phyloP scores from a whole-genome alignment of 306 rosid species.

The Sesbania bispinosa region DNA sequence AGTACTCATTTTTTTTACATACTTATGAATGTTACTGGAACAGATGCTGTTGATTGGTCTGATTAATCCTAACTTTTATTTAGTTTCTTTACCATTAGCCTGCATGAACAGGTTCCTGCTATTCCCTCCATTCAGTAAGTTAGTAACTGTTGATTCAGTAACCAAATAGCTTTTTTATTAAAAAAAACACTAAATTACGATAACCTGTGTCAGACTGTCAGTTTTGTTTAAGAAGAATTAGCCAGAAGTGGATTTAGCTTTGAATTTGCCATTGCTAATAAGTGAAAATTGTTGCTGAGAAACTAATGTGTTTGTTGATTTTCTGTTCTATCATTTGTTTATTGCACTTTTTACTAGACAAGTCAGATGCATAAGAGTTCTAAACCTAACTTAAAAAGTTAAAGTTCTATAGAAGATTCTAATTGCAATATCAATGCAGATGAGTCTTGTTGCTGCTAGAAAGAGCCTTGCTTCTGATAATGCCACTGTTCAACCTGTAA shows the following conservation, averaged over 20 bases:
- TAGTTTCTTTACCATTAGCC: neutral
- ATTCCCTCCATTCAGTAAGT: neutral
- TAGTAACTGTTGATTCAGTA: too few relatives aligned
- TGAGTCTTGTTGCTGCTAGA: slow-evolving; percentile 81
- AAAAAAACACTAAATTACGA: neutral
- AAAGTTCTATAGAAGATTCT: slow-evolving; percentile 6
- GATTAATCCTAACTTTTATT: too few relatives aligned
- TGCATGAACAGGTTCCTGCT: neutral
- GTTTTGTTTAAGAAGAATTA: too few relatives aligned
- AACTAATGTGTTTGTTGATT: neutral
- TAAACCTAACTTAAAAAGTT: neutral
- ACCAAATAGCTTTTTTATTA: too few relatives aligned
- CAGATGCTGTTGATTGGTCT: slow-evolving; percentile 14
- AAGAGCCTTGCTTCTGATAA: slow-evolving; percentile 68
- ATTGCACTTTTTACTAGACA: neutral
- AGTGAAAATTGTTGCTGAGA: neutral
- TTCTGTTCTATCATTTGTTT: neutral
- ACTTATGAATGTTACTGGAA: neutral
- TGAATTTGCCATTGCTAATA: neutral
- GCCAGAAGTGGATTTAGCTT: neutral
- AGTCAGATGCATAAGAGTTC: neutral
- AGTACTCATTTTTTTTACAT: slow-evolving; percentile 10
- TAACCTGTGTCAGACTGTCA: neutral
- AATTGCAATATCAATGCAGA: slow-evolving; percentile 47
- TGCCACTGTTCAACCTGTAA: slow-evolving; percentile 45